Evolutionary conservation across 768 basidiomycete genomes (phyloP), one percentile per base, ranked within the genome.

Genomic region (Mycena crocata): DNA sequence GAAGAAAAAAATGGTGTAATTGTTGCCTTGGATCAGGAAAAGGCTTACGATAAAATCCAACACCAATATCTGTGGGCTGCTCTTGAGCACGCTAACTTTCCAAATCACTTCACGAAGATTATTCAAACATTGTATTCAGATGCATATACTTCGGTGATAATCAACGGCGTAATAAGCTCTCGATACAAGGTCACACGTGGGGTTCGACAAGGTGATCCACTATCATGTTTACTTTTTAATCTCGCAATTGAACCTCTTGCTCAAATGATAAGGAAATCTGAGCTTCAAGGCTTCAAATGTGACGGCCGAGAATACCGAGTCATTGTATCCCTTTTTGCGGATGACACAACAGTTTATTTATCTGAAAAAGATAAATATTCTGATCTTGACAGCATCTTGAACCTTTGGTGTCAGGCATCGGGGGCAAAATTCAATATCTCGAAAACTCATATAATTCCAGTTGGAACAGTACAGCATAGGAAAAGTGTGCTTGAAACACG

Each of bases 1-100:
- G 57, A 34, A 39, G 67, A 70, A 44, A 61, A 62, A 31, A 35
- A 75, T 5, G 59, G 59, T 3, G 34, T 59, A 2, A 48, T 59
- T 37, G n/a, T n/a, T n/a, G n/a, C n/a, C n/a, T n/a, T n/a, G n/a
- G n/a, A n/a, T n/a, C n/a, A n/a, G n/a, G n/a, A n/a, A n/a, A n/a
- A n/a, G n/a, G n/a, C n/a, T n/a, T n/a, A n/a, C n/a, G n/a, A n/a
- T n/a, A n/a, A n/a, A n/a, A n/a, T n/a, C n/a, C n/a, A n/a, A n/a
- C n/a, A n/a, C n/a, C n/a, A n/a, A n/a, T n/a, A n/a, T n/a, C 37
- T 37, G 17, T 37, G 37, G 37, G 37, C 37, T 17, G 37, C 37
- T 37, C 9, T 37, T 9, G 37, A 17, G 9, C 37, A 37, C 9
- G 37, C 37, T 37, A 37, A 37, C 15, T 51, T 51, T 31, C 49